Conservation (phyloP, 345 rosid species). For the Nasturtium officinale region DNA sequence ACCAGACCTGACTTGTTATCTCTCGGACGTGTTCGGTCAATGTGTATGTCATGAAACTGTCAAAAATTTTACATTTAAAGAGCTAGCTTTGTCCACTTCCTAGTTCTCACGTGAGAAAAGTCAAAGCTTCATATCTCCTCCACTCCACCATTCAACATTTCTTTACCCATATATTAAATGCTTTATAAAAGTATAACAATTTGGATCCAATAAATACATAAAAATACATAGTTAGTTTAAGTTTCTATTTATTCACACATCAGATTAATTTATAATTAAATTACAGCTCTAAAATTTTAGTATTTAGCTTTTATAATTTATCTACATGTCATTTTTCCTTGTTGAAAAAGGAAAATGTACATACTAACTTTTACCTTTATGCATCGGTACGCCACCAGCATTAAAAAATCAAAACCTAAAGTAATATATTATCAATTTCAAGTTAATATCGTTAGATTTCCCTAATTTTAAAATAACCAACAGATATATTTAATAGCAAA, state of each 20-base stretch:
- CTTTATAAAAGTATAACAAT: not conserved
- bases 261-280: too few relatives aligned
- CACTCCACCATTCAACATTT: constrained; percentile 14
- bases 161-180: constrained; percentile 1
- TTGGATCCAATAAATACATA: constrained; percentile 6
- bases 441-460: constrained; percentile 16
- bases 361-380: constrained; percentile 32
- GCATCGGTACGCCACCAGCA: constrained; percentile 36
- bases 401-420: constrained; percentile 32
- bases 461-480: not conserved
- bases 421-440: not conserved
- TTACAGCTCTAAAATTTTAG: constrained; percentile 12
- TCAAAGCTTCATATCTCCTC: constrained; percentile 35
- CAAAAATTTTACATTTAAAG: constrained; percentile 26
- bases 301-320: not conserved
- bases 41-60: constrained; percentile 30
- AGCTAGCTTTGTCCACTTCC: constrained; percentile 10
- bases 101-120: constrained; percentile 36
- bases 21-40: constrained; percentile 29
- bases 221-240: constrained; percentile 1
- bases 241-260: not conserved
- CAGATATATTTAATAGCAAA: not conserved
- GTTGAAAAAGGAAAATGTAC: constrained; percentile 31
- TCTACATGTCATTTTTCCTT: constrained; percentile 6
- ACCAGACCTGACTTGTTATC: constrained; percentile 7